These are phyloP conservation scores for Termitomyces sp. DNA, from an alignment of 768 basidiomycete genomes.

Conservation along the genomic window DNA sequence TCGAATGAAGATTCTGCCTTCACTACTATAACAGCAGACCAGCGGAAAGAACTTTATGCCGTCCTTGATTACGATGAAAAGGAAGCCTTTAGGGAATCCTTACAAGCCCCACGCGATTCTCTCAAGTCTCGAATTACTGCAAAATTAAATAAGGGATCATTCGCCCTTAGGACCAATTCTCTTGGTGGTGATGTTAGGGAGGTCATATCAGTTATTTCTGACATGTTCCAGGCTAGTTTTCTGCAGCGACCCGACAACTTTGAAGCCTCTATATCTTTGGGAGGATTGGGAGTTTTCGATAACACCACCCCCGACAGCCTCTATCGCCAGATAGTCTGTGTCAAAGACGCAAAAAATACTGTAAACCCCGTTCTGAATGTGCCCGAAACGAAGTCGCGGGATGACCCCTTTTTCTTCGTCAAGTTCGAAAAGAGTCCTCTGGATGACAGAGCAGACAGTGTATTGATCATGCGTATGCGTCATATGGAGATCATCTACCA, in stretches of 20 bases:
- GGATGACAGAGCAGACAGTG: slow-evolving; percentile 88
- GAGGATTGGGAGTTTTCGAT: slow-evolving; percentile 85
- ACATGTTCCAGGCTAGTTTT: slow-evolving; percentile 79
- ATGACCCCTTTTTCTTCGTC: slow-evolving; percentile 79
- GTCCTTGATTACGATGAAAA: slow-evolving; percentile 92
- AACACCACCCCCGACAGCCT: slow-evolving; percentile 79
- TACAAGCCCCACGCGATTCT: slow-evolving; percentile 75
- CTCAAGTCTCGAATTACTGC: slow-evolving; percentile 73
- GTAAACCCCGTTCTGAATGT: slow-evolving; percentile 4
- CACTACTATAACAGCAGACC: slow-evolving; percentile 80
- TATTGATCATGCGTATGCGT: slow-evolving; percentile 83
- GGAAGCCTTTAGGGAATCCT: slow-evolving; percentile 60
- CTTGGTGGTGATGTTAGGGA: slow-evolving; percentile 58
- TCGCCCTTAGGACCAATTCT: slow-evolving; percentile 76
- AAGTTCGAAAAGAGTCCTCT: slow-evolving; percentile 92
- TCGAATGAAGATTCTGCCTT: slow-evolving; percentile 53
- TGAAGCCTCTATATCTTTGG: slow-evolving; percentile 80
- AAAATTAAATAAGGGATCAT: slow-evolving; percentile 83
- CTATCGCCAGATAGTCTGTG: slow-evolving; percentile 89
- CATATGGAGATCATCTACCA: slow-evolving; percentile 98
- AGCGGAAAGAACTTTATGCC: slow-evolving; percentile 86
- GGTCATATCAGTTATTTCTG: slow-evolving; percentile 84
- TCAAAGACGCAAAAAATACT: slow-evolving; percentile 26
- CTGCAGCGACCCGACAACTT: slow-evolving; percentile 85
- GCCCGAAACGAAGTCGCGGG: slow-evolving; percentile 18